Conservation (phyloP, 164 flowering plant genomes). For the Warburgia ugandensis region DNA sequence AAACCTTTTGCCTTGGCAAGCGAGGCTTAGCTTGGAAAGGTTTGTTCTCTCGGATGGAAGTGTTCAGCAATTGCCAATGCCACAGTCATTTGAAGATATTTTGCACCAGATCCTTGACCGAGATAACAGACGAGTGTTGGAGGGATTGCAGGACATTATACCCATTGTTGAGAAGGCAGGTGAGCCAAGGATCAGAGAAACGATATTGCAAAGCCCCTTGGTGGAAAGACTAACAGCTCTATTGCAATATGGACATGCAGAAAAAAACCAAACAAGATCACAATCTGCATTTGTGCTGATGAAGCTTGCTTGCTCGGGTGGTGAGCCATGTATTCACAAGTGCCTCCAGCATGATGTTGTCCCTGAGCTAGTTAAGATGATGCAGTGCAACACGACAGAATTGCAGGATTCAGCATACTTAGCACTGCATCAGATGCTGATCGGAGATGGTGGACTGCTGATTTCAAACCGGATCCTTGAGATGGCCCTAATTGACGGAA, state of each 20-base stretch:
- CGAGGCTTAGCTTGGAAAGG: constrained; percentile 32
- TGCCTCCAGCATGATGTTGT: constrained; percentile 30
- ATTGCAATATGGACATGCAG: constrained; percentile 15
- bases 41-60: constrained; percentile 21
- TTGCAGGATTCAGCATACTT: constrained; percentile 42
- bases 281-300: constrained; percentile 34
- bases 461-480: constrained; percentile 22
- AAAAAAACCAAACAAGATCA: constrained; percentile 24
- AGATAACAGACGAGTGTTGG: constrained; percentile 24
- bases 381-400: constrained; percentile 30
- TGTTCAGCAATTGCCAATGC: constrained; percentile 22
- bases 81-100: constrained; percentile 30
- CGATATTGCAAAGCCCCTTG: constrained; percentile 36
- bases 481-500: constrained; percentile 26
- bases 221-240: constrained; percentile 25
- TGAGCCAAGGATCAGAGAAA: constrained; percentile 25
- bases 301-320: constrained; percentile 41
- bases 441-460: constrained; percentile 28
- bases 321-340: constrained; percentile 34
- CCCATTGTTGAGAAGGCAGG: constrained; percentile 35
- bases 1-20: constrained; percentile 42
- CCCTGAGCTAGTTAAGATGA: constrained; percentile 35
- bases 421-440: constrained; percentile 40
- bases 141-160: constrained; percentile 39
- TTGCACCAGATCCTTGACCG: constrained; percentile 22